Base-by-base conservation (phyloP, 2,329 filamentous ascomycete species). In the Lasiodiplodia sp. region DNA sequence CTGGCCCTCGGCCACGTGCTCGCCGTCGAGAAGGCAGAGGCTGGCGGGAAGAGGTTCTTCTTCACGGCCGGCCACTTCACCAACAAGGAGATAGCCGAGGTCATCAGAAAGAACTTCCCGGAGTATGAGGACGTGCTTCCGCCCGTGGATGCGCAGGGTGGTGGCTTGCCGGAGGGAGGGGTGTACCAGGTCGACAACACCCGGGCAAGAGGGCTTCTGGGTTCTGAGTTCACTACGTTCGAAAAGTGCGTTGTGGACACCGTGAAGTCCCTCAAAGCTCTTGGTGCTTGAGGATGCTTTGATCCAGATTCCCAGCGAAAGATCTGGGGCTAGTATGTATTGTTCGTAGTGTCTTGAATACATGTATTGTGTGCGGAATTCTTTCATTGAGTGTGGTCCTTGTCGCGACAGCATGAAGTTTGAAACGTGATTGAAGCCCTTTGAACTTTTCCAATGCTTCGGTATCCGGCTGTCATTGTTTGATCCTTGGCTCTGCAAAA, bases 41-140 rank as follows among this genome's bases (percentile, higher is more conserved):
- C 84, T 5, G 88, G 87, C 0, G 87, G 86, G 40, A 86, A 89
- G 77, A 84, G 91, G 1, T 92, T 91, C 79, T 89, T 91, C 74
- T 74, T 90, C 55, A 86, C 89, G 0, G 85, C 85, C 0, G 87
- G 86, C 0, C 82, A 86, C 72, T 91, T 90, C 75, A 85, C 81
- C 65, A 91, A 91, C 75, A 85, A 86, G 73, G 81, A 85, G 73
- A 84, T 90, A 40, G 83, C 82, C 0, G 82, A 88, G 63, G 82
- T 87, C 49, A 83, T 91, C 58, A 79, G 82, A 65, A 85, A 86
- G 72, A 79, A 85, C 69, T 88, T 87, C 72, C 86, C 87, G 0
- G 79, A 88, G 72, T 82, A 86, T 70, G 81, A 83, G 71, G 80
- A 79, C 6, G 73, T 80, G 66, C 72, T 90, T 70, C 87, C 87